These are phyloP conservation scores for Petunia axillaris DNA, from an alignment of 257 asterid genomes.

Conservation along the genomic window DNA sequence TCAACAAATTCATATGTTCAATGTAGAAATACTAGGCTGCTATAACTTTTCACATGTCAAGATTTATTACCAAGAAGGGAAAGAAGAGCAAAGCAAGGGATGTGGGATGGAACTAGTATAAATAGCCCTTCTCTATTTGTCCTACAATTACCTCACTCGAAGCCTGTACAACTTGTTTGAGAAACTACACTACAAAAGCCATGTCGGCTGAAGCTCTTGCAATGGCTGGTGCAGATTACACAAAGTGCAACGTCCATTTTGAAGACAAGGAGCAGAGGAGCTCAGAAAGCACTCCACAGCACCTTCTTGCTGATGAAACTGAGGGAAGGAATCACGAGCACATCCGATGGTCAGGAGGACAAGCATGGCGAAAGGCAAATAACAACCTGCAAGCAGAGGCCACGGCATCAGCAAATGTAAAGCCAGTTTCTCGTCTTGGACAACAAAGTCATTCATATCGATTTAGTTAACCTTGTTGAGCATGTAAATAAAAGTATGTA, in stretches of 20 bases:
- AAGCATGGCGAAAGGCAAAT: background rate
- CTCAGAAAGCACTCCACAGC: slow-evolving; percentile 23
- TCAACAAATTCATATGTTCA: slow-evolving; percentile 7
- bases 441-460: background rate
- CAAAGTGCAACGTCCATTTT: slow-evolving; percentile 22
- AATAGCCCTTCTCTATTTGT: background rate
- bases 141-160: background rate
- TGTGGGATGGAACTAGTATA: background rate
- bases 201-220: slow-evolving; percentile 43
- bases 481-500: background rate
- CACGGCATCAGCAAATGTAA: slow-evolving; percentile 21
- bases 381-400: background rate
- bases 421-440: background rate
- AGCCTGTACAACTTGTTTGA: background rate
- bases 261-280: slow-evolving; percentile 24
- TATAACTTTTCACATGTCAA: slow-evolving; percentile 3
- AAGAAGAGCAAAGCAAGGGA: background rate
- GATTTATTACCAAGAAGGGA: background rate
- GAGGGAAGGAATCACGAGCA: background rate
- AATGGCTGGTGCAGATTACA: slow-evolving; percentile 36
- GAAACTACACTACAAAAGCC: background rate
- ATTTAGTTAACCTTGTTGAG: background rate
- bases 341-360: background rate
- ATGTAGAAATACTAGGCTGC: background rate
- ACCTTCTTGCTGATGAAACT: slow-evolving; percentile 29